These are phyloP conservation scores for Debaryomyces psychrophilus DNA, from an alignment of 1,139 yeast species.

Conservation along the genomic window DNA sequence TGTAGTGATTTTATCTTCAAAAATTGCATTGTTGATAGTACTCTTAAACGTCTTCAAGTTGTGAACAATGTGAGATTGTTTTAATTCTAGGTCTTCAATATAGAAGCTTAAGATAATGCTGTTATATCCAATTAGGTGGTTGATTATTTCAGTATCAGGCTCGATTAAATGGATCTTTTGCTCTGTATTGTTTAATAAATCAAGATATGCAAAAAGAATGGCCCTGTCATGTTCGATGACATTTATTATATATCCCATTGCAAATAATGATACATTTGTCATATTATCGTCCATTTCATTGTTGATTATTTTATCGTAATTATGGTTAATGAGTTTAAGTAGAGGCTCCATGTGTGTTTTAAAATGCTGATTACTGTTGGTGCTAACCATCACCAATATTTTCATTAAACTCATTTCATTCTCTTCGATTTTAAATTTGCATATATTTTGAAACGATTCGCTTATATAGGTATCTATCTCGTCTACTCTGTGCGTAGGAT, in stretches of 20 bases:
- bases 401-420: slow-evolving; percentile 2
- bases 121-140: slow-evolving; percentile 10
- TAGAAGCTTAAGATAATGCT: slow-evolving; percentile 5
- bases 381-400: slow-evolving; percentile 8
- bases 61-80: not conserved
- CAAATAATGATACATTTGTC: slow-evolving; percentile 5
- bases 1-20: slow-evolving; percentile 2
- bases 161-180: not conserved
- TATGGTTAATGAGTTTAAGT: slow-evolving; percentile 4
- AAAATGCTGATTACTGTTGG: slow-evolving; percentile 6
- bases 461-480: slow-evolving; percentile 1
- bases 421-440: not conserved
- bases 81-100: not conserved
- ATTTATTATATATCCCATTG: slow-evolving; percentile 11
- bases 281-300: not conserved
- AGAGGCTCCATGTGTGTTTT: slow-evolving; percentile 7
- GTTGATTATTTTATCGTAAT: slow-evolving; percentile 3
- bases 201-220: not conserved
- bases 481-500: not conserved
- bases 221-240: slow-evolving; percentile 1
- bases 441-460: not conserved
- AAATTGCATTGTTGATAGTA: not conserved
- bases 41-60: slow-evolving; percentile 1
- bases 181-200: not conserved
- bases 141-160: not conserved